phyloP scores from a whole-genome alignment of 2,329 filamentous ascomycete genomes.

The Leptodontidium sp. region DNA sequence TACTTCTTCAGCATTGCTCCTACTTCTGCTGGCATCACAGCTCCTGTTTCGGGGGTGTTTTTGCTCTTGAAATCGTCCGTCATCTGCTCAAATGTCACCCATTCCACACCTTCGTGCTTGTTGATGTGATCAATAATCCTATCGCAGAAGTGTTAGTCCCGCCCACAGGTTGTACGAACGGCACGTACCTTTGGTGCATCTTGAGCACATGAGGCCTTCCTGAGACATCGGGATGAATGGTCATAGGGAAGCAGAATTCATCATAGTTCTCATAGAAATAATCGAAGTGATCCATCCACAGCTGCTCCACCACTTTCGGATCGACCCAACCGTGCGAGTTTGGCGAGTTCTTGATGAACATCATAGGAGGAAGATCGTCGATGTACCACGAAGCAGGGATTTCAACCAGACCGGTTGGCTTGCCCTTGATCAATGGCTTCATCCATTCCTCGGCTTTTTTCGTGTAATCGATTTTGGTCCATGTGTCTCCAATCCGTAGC shows the following conservation, averaged over 20 bases:
- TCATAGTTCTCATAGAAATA: constrained; percentile 82
- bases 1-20: constrained; percentile 29
- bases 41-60: constrained; percentile 64
- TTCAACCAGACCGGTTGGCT: constrained; percentile 69
- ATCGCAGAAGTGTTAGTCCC: constrained; percentile 69
- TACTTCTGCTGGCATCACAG: constrained; percentile 63
- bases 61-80: constrained; percentile 76
- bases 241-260: constrained; percentile 80
- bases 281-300: constrained; percentile 64
- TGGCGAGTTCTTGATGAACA: constrained; percentile 73
- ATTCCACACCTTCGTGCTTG: constrained; percentile 66
- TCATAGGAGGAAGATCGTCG: constrained; percentile 72
- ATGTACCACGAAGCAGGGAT: constrained; percentile 70
- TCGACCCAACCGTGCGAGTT: constrained; percentile 69
- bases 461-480: constrained; percentile 73
- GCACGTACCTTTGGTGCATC: constrained; percentile 73
- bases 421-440: constrained; percentile 67
- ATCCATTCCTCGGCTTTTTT: constrained; percentile 71
- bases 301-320: constrained; percentile 57
- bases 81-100: constrained; percentile 76
- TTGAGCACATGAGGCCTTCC: constrained; percentile 76
- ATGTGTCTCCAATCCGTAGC: constrained; percentile 68
- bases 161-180: constrained; percentile 66
- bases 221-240: constrained; percentile 77
- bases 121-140: constrained; percentile 77